phyloP scores from a whole-genome alignment of 768 basidiomycete species.

The Leucosporidium yakuticum region DNA sequence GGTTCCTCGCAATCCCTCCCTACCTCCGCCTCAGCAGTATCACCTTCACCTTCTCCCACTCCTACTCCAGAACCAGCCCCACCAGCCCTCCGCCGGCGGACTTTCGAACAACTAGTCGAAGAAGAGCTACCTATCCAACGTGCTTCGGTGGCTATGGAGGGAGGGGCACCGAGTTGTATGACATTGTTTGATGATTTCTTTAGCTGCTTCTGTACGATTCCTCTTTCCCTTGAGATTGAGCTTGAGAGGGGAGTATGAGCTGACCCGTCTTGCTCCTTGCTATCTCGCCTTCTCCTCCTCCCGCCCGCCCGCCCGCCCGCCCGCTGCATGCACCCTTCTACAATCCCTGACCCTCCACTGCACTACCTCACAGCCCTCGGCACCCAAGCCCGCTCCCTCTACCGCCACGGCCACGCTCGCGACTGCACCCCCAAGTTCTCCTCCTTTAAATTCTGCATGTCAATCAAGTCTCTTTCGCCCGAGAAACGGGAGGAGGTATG shows the following conservation, averaged over 20 bases:
- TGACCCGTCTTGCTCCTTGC: too few relatives aligned
- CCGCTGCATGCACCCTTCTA: too few relatives aligned
- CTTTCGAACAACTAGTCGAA: constrained; percentile 29
- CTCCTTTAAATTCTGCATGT: constrained; percentile 93
- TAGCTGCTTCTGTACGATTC: constrained; percentile 44
- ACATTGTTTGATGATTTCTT: constrained; percentile 45
- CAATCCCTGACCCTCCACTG: neutral
- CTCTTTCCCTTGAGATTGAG: too few relatives aligned
- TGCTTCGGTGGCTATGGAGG: constrained; percentile 35
- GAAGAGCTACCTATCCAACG: constrained; percentile 38
- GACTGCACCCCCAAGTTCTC: constrained; percentile 72
- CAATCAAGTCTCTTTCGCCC: constrained; percentile 66
- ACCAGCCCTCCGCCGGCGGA: too few relatives aligned
- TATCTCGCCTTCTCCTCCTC: neutral
- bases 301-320: too few relatives aligned
- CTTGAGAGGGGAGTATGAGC: too few relatives aligned
- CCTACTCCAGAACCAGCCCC: too few relatives aligned
- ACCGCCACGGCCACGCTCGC: constrained; percentile 69
- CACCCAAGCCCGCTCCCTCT: constrained; percentile 74
- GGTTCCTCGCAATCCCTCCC: too few relatives aligned
- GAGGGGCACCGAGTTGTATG: constrained; percentile 37
- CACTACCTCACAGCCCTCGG: constrained; percentile 55
- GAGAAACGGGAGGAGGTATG: constrained; percentile 75
- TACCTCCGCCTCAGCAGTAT: too few relatives aligned
- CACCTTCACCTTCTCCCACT: too few relatives aligned